Conservation (phyloP, 2,329 filamentous ascomycete genomes). For the Arthrinium phaeospermum region DNA sequence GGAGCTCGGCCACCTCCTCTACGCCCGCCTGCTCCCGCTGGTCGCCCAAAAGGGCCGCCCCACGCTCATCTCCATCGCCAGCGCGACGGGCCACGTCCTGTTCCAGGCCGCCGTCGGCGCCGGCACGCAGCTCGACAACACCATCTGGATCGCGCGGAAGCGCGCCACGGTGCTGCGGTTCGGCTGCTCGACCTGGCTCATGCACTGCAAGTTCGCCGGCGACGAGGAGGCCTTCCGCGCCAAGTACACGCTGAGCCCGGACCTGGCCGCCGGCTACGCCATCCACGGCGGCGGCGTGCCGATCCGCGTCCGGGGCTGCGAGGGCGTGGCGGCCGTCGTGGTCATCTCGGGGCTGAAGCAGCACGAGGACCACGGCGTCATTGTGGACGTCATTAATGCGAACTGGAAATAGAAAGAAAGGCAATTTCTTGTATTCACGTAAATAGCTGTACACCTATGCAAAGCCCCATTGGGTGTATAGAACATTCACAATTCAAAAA, state of each 20-base stretch:
- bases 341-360: conserved; percentile 79
- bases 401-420: conserved; percentile 41
- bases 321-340: conserved; percentile 76
- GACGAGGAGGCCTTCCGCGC: conserved; percentile 69
- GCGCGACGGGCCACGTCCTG: conserved; percentile 60
- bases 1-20: conserved; percentile 68
- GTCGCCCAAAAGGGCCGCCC: conserved; percentile 55
- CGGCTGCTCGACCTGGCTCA: conserved; percentile 72
- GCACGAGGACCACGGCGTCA: conserved; percentile 77
- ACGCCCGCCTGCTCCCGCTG: conserved; percentile 64
- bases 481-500: background rate
- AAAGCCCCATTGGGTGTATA: background rate
- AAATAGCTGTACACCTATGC: background rate
- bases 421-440: background rate
- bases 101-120: conserved; percentile 73
- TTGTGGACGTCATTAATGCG: conserved; percentile 71
- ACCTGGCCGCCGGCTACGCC: conserved; percentile 67
- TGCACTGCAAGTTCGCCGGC: conserved; percentile 69
- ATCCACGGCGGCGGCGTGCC: conserved; percentile 81
- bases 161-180: conserved; percentile 74
- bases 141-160: conserved; percentile 74
- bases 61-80: conserved; percentile 68
- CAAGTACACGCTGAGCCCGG: conserved; percentile 67
- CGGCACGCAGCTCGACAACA: conserved; percentile 74
- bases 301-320: conserved; percentile 73